Evolutionary conservation across 2,329 filamentous ascomycete genomes (phyloP).

Genomic region (Xylaria sp.): DNA sequence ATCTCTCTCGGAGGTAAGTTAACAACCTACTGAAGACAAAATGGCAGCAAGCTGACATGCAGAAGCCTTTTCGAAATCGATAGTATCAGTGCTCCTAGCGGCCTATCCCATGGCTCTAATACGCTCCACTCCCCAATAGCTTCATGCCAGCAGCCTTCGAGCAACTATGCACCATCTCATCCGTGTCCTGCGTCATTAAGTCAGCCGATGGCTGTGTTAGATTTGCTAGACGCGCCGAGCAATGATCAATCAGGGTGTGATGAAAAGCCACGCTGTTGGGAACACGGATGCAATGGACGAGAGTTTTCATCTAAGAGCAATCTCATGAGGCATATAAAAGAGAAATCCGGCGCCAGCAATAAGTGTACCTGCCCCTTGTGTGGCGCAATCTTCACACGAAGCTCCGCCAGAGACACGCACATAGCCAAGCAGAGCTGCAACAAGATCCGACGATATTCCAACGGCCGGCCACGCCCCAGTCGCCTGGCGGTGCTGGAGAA

Average conservation of each 20-base stretch:
- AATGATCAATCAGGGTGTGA: slow-evolving; percentile 35
- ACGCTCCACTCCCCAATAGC: slow-evolving; percentile 10
- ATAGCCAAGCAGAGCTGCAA: slow-evolving; percentile 48
- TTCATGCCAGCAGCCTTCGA: slow-evolving; percentile 12
- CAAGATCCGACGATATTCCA: slow-evolving; percentile 47
- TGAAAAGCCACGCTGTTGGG: slow-evolving; percentile 46
- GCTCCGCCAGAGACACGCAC: slow-evolving; percentile 46
- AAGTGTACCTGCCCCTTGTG: slow-evolving; percentile 46
- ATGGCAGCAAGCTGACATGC: slow-evolving; percentile 16
- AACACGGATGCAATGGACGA: slow-evolving; percentile 46
- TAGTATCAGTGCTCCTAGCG: slow-evolving; percentile 8
- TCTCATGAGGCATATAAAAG: slow-evolving; percentile 46
- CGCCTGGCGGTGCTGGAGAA: slow-evolving; percentile 45
- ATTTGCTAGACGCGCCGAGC: slow-evolving; percentile 37
- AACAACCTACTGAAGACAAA: background rate
- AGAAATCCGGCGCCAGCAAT: slow-evolving; percentile 44
- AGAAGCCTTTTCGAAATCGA: slow-evolving; percentile 29
- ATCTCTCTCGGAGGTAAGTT: slow-evolving; percentile 30
- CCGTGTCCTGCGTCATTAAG: slow-evolving; percentile 15
- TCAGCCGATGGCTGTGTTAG: slow-evolving; percentile 31
- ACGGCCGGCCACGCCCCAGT: slow-evolving; percentile 46
- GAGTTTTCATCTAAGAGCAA: slow-evolving; percentile 48
- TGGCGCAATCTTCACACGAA: slow-evolving; percentile 46
- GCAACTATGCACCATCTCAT: slow-evolving; percentile 10
- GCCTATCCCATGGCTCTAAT: slow-evolving; percentile 16